phyloP scores from a whole-genome alignment of 2,329 filamentous ascomycete species.

The Fusarium protoensiforme region DNA sequence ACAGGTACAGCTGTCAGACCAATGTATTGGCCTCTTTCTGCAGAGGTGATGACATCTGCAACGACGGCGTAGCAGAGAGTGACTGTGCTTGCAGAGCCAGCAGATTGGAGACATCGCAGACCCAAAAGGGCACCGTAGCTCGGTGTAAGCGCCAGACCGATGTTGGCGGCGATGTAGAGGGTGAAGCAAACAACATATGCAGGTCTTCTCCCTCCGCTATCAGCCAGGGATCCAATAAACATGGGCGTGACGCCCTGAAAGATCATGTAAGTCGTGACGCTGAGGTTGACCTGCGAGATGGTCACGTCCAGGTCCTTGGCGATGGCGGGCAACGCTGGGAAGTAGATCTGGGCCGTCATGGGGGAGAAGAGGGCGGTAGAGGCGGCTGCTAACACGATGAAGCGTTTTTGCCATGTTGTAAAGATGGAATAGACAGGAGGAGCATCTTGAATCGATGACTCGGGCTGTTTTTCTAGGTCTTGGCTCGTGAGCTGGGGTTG shows the following conservation, averaged over 20 bases:
- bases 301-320: conserved; percentile 59
- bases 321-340: conserved; percentile 62
- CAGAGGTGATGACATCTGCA: conserved; percentile 70
- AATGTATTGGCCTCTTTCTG: conserved; percentile 70
- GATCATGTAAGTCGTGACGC: conserved; percentile 67
- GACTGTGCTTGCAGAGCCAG: conserved; percentile 69
- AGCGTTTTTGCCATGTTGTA: conserved; percentile 53
- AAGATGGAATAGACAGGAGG: conserved; percentile 51
- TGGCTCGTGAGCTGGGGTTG: background rate
- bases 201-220: conserved; percentile 63
- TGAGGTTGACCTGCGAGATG: conserved; percentile 58
- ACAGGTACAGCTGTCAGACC: conserved; percentile 61
- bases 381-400: conserved; percentile 54
- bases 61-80: conserved; percentile 69
- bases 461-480: conserved; percentile 18
- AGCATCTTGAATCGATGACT: background rate
- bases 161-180: conserved; percentile 64
- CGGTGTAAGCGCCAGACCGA: conserved; percentile 62
- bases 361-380: conserved; percentile 58
- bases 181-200: conserved; percentile 65
- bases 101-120: conserved; percentile 66
- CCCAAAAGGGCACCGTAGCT: conserved; percentile 63
- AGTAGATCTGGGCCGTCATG: conserved; percentile 63
- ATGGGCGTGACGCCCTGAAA: conserved; percentile 70
- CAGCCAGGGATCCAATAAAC: conserved; percentile 66